Evolutionary conservation across 306 rosid genomes (phyloP).

Genomic region (Astragalus glycyphyllos): DNA sequence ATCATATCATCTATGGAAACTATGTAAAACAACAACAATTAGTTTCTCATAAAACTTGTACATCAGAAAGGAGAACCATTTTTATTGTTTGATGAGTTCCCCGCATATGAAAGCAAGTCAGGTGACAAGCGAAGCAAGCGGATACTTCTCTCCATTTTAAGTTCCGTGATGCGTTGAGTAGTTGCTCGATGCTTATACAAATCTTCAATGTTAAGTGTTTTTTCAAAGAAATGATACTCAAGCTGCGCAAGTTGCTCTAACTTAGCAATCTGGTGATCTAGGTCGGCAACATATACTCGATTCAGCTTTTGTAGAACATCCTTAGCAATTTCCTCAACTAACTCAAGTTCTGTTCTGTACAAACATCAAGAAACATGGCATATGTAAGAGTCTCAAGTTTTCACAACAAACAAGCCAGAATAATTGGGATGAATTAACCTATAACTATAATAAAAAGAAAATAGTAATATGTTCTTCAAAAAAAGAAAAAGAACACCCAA

Average conservation of each 20-base stretch:
- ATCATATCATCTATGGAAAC: too few species aligned
- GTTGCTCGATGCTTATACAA: background rate
- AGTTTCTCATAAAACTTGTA: background rate
- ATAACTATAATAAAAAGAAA: too few species aligned
- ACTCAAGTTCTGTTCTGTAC: slow-evolving; percentile 40
- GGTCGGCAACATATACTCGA: slow-evolving; percentile 14
- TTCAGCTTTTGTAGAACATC: slow-evolving; percentile 37
- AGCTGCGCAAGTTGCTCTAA: slow-evolving; percentile 42
- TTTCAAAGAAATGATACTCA: background rate
- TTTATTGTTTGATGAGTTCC: background rate
- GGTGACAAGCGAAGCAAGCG: slow-evolving; percentile 50
- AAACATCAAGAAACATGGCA: background rate
- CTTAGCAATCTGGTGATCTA: slow-evolving; percentile 27
- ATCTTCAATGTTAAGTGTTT: background rate
- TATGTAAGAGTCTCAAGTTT: background rate
- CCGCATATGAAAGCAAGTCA: slow-evolving; percentile 40
- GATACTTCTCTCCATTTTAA: slow-evolving; percentile 41
- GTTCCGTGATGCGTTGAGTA: slow-evolving; percentile 4
- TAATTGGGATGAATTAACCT: too few species aligned
- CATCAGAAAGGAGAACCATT: background rate
- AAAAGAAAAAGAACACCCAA: too few species aligned
- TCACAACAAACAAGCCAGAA: background rate
- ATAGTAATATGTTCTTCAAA: too few species aligned
- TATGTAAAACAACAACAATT: background rate
- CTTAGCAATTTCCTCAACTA: slow-evolving; percentile 42